phyloP scores from a whole-genome alignment of 768 basidiomycete species.

The Botryobasidium botryosum region DNA sequence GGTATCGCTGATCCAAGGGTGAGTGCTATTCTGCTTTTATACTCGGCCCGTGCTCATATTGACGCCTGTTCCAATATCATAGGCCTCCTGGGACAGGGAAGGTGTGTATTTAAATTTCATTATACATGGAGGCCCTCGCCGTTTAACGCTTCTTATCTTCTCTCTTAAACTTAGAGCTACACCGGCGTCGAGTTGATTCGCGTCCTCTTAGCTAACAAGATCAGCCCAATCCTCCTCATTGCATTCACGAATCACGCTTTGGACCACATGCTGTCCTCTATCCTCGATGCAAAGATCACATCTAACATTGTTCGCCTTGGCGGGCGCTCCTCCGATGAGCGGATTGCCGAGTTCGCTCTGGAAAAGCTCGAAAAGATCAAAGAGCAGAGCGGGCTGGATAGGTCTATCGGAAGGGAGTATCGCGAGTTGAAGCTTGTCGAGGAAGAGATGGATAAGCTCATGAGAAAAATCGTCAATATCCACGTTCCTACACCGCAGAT shows the following conservation, averaged over 20 bases:
- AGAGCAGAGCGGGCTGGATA: constrained; percentile 26
- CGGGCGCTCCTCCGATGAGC: constrained; percentile 19
- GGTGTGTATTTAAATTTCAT: constrained; percentile 20
- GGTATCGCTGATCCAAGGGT: constrained; percentile 60
- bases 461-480: constrained; percentile 26
- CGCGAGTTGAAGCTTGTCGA: constrained; percentile 29
- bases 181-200: constrained; percentile 54
- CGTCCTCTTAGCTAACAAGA: constrained; percentile 36
- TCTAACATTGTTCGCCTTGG: constrained; percentile 50
- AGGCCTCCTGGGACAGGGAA: constrained; percentile 72
- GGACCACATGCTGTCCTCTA: constrained; percentile 49
- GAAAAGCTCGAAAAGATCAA: constrained; percentile 36
- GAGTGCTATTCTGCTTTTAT: constrained; percentile 4
- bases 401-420: constrained; percentile 21
- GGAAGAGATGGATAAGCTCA: constrained; percentile 29
- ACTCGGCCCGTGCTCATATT: not conserved
- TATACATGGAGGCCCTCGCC: not conserved
- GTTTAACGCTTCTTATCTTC: not conserved
- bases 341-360: constrained; percentile 34
- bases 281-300: constrained; percentile 50
- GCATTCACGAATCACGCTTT: constrained; percentile 69
- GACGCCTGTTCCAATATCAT: not conserved
- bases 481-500: constrained; percentile 25
- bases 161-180: constrained; percentile 32
- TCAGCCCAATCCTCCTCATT: constrained; percentile 38